phyloP scores from a whole-genome alignment of 2,329 filamentous ascomycete genomes.

The Delphinella strobiligena region DNA sequence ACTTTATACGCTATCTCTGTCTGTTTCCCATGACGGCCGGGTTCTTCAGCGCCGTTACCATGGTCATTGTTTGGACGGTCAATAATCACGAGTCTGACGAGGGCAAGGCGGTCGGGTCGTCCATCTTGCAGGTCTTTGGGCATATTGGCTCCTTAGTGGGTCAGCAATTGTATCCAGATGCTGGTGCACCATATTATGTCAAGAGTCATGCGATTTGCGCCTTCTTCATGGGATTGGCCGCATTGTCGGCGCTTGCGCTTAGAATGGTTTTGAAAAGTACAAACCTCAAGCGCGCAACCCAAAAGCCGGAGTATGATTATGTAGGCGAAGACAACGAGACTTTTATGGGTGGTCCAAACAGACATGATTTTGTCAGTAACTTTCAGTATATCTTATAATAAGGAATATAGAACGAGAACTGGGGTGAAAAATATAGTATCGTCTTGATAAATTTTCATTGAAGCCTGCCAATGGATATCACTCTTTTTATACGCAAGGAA shows the following conservation, averaged over 20 bases:
- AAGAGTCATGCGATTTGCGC: constrained; percentile 40
- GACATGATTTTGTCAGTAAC: not conserved
- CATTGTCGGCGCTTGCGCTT: constrained; percentile 29
- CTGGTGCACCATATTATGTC: constrained; percentile 37
- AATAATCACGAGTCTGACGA: constrained; percentile 67
- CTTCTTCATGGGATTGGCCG: constrained; percentile 36
- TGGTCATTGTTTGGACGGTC: constrained; percentile 79
- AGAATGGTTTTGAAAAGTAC: constrained; percentile 26
- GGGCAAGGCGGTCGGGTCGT: constrained; percentile 64
- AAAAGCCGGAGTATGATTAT: not conserved
- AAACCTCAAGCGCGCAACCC: constrained; percentile 15
- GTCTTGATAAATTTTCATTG: too few species aligned
- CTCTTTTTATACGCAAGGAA: not conserved
- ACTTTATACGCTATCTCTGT: constrained; percentile 51
- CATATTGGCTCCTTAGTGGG: constrained; percentile 60
- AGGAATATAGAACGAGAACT: too few species aligned
- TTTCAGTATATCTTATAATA: constrained; percentile 6
- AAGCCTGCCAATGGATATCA: too few species aligned
- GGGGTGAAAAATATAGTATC: too few species aligned
- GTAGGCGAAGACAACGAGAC: not conserved
- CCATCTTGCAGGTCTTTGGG: constrained; percentile 68
- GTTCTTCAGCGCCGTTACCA: constrained; percentile 73
- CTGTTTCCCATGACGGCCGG: constrained; percentile 69
- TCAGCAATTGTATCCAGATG: constrained; percentile 41
- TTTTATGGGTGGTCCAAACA: not conserved